These are phyloP conservation scores for Diaporthe ilicicola DNA, from an alignment of 2,329 filamentous ascomycete species.

Conservation along the genomic window DNA sequence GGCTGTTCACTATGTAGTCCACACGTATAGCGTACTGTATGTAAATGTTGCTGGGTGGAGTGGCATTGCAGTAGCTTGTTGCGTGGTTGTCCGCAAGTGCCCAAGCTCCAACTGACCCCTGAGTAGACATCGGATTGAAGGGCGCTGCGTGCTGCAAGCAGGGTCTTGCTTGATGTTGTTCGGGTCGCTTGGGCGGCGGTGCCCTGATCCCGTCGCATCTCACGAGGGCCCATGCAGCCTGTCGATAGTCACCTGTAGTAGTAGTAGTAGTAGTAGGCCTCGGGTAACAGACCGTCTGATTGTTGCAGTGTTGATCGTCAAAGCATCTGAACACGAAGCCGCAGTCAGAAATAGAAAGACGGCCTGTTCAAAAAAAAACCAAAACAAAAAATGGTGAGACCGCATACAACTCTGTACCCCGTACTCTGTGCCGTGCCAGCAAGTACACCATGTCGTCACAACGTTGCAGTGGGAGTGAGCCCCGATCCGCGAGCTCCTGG, in stretches of 20 bases:
- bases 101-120: conserved; percentile 3
- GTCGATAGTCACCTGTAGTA: conserved; percentile 29
- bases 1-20: background rate
- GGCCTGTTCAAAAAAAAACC: too few relatives aligned
- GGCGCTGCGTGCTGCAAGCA: conserved; percentile 5
- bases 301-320: conserved; percentile 6
- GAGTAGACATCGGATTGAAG: background rate
- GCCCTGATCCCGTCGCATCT: conserved; percentile 7
- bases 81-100: conserved; percentile 15
- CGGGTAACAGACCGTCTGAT: conserved; percentile 7
- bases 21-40: too few relatives aligned
- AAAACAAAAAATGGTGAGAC: background rate
- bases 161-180: background rate
- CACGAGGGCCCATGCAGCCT: conserved; percentile 25
- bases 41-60: background rate
- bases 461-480: conserved; percentile 13
- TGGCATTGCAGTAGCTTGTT: conserved; percentile 31
- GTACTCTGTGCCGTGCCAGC: background rate
- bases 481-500: conserved; percentile 1
- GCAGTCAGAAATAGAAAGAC: conserved; percentile 8
- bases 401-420: background rate
- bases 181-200: background rate
- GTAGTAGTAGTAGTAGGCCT: too few relatives aligned
- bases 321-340: conserved; percentile 6
- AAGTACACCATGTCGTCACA: conserved; percentile 28